phyloP scores from a whole-genome alignment of 2,329 filamentous ascomycete species.

The Pseudogymnoascus sp. region DNA sequence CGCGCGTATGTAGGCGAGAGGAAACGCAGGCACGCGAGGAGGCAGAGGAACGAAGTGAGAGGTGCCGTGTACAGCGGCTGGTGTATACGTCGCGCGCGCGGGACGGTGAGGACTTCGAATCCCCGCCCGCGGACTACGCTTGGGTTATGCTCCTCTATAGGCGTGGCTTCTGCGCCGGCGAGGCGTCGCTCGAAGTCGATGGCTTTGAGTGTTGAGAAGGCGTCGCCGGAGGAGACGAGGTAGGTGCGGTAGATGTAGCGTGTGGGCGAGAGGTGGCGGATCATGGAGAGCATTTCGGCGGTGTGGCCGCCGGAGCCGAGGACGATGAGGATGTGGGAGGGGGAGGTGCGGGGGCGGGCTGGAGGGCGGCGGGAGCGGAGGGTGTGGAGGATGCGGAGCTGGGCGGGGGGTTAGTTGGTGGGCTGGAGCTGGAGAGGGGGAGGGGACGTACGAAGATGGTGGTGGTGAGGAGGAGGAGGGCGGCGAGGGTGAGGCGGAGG shows the following conservation, averaged over 20 bases:
- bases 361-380: slow-evolving; percentile 17
- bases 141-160: slow-evolving; percentile 11
- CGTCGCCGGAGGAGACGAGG: slow-evolving; percentile 68
- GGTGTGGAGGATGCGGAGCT: slow-evolving; percentile 26
- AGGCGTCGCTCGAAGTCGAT: slow-evolving; percentile 50
- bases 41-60: slow-evolving; percentile 54
- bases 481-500: slow-evolving; percentile 19
- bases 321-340: slow-evolving; percentile 64
- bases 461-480: slow-evolving; percentile 18
- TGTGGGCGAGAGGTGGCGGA: slow-evolving; percentile 49
- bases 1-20: slow-evolving; percentile 31
- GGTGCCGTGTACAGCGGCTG: slow-evolving; percentile 70
- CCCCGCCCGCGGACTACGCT: slow-evolving; percentile 30
- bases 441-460: slow-evolving; percentile 20
- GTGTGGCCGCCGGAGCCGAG: slow-evolving; percentile 93
- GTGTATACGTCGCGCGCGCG: slow-evolving; percentile 72
- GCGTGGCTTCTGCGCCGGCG: slow-evolving; percentile 22
- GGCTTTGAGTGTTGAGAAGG: slow-evolving; percentile 56
- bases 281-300: slow-evolving; percentile 84
- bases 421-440: neutral
- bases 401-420: neutral
- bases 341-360: slow-evolving; percentile 22
- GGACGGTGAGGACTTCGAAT: slow-evolving; percentile 59
- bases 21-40: slow-evolving; percentile 52
- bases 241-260: slow-evolving; percentile 64